Conservation (phyloP, 768 basidiomycete species). For the Leccinellum albellum region DNA sequence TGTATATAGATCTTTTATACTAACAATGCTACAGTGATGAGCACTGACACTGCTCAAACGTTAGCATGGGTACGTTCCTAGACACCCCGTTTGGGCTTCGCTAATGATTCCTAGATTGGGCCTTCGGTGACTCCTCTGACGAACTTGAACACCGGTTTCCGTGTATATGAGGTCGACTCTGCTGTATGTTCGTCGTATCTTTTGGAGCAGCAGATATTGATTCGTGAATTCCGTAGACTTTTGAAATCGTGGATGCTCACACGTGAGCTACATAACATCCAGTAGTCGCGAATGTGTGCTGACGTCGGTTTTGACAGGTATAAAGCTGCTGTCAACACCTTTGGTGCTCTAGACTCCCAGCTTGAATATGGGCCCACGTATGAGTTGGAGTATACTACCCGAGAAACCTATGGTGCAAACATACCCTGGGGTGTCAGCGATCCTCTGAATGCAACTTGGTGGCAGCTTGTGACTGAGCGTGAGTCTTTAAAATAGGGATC, state of each 20-base stretch:
- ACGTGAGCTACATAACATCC: conserved; percentile 46
- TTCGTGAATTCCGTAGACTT: conserved; percentile 46
- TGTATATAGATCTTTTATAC: conserved; percentile 58
- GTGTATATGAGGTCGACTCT: conserved; percentile 46
- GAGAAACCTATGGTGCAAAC: conserved; percentile 58
- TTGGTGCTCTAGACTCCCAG: conserved; percentile 56
- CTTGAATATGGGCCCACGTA: conserved; percentile 56
- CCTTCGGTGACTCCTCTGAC: conserved; percentile 69
- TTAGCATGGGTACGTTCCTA: conserved; percentile 43
- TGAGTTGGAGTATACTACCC: conserved; percentile 62
- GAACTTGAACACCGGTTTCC: conserved; percentile 74
- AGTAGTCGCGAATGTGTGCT: not conserved
- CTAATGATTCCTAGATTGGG: conserved; percentile 44
- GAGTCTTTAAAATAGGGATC: conserved; percentile 17
- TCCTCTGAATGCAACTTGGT: conserved; percentile 79
- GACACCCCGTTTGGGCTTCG: conserved; percentile 4
- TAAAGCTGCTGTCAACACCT: conserved; percentile 58
- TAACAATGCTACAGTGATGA: conserved; percentile 64
- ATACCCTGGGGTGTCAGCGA: conserved; percentile 57
- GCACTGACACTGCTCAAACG: conserved; percentile 51
- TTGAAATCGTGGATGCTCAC: conserved; percentile 73
- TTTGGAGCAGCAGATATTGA: not conserved
- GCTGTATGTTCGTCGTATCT: conserved; percentile 38
- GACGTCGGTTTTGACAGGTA: conserved; percentile 41
- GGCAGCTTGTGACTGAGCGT: conserved; percentile 78